phyloP scores from a whole-genome alignment of 306 rosid genomes.

The Malus domestica region DNA sequence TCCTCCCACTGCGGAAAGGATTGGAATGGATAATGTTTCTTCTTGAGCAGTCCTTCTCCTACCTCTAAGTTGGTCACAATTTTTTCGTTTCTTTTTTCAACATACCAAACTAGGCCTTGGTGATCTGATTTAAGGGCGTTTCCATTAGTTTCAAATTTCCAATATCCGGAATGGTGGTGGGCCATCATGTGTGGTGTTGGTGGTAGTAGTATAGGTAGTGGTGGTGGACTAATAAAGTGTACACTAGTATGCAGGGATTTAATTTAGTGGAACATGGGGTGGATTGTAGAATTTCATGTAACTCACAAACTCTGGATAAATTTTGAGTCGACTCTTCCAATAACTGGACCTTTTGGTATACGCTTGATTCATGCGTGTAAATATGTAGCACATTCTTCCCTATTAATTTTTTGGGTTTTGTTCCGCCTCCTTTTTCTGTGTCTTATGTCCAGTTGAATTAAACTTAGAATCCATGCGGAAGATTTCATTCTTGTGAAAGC shows the following conservation, averaged over 20 bases:
- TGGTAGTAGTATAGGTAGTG: too few species aligned
- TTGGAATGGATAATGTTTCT: too few species aligned
- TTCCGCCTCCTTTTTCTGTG: not conserved
- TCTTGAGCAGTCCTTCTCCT: too few species aligned
- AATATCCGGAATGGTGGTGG: too few species aligned
- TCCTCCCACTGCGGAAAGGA: too few species aligned
- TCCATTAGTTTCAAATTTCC: too few species aligned
- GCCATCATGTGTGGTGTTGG: too few species aligned
- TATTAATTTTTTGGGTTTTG: not conserved
- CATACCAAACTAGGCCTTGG: too few species aligned
- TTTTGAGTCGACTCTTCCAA: not conserved
- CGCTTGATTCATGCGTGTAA: not conserved
- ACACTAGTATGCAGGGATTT: not conserved
- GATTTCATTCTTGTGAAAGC: not conserved
- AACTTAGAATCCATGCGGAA: not conserved
- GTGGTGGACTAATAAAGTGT: not conserved
- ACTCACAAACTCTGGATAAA: not conserved
- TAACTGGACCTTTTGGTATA: not conserved
- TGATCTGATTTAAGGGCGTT: too few species aligned
- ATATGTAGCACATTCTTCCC: not conserved
- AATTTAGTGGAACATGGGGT: not conserved
- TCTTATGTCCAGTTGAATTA: not conserved
- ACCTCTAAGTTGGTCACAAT: too few species aligned
- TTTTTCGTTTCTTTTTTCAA: too few species aligned
- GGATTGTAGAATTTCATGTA: not conserved